Base-by-base conservation (phyloP, 352 stramenopile species). In the Pythium vanterpoolii region DNA sequence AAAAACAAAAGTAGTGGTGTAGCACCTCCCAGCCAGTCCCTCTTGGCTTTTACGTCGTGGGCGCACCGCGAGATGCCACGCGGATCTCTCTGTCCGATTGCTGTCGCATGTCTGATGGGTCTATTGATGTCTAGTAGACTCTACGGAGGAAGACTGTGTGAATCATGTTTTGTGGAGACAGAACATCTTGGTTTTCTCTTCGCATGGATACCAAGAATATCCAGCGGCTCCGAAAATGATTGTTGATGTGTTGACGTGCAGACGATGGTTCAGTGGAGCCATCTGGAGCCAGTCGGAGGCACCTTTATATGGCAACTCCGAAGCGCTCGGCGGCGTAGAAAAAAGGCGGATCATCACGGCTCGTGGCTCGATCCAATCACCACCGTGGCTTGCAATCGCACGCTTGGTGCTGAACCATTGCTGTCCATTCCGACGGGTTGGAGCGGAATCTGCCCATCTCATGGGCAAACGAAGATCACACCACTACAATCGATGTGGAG, bases 331-430 rank as follows among this genome's bases (percentile, higher is more conserved):
- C 24, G 42, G 39, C 47, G 38, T 36, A 28, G 26, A 31, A 11
- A 23, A 28, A 9, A 24, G 16, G 24, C 24, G 21, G 42, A 38
- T 19, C 40, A 19, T 24, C 44, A 23, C 40, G 39, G 46, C 33
- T 34, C 47, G 62, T 69, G 62, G 54, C 62, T 3, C 30, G 28
- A 51, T 26, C 62, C 62, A 69, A 69, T 69, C 62, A 60, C 36
- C 5, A 24, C 39, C 13, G 11, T n/a, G 1, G n/a, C n/a, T n/a
- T n/a, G n/a, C n/a, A n/a, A n/a, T n/a, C n/a, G n/a, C n/a, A 13
- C 34, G 8, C 34, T 42, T 42, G 51, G 18, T 21, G n/a, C 40
- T n/a, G n/a, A 2, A 24, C 13, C n/a, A 46, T 14, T 14, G 16
- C 40, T 1, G 21, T 13, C 18, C 40, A 46, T 27, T 46, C n/a